phyloP scores from a whole-genome alignment of 2,329 filamentous ascomycete species.

The Fusarium nurragi region DNA sequence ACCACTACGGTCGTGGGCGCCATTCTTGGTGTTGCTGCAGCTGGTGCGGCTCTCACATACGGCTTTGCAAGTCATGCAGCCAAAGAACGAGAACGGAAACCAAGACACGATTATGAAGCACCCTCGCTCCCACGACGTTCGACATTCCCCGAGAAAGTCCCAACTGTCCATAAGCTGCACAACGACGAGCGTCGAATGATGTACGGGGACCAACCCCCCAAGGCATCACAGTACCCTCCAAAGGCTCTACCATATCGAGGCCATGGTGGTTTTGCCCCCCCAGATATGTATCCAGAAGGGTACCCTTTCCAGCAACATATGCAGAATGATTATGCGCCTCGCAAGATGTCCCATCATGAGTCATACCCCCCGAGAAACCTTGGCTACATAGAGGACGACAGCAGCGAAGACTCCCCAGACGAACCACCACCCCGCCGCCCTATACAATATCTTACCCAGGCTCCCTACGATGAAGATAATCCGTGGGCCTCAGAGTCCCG shows the following conservation, averaged over 20 bases:
- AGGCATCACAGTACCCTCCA: conserved; percentile 28
- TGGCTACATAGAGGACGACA: conserved; percentile 43
- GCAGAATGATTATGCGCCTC: conserved; percentile 35
- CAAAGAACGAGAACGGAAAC: conserved; percentile 56
- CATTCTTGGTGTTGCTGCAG: conserved; percentile 82
- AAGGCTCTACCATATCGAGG: conserved; percentile 38
- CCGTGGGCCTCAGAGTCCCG: conserved; percentile 21
- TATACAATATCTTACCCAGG: conserved; percentile 40
- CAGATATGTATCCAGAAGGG: conserved; percentile 37
- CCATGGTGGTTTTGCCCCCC: conserved; percentile 33
- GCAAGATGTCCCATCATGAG: conserved; percentile 38
- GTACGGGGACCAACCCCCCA: conserved; percentile 35
- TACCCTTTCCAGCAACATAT: conserved; percentile 35
- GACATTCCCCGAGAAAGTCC: conserved; percentile 57
- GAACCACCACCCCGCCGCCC: conserved; percentile 24
- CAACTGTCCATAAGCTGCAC: conserved; percentile 40
- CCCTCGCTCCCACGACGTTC: conserved; percentile 55
- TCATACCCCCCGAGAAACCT: conserved; percentile 37
- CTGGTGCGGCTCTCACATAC: conserved; percentile 72
- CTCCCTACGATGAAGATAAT: conserved; percentile 35
- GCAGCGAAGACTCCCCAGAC: conserved; percentile 40
- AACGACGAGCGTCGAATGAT: conserved; percentile 32
- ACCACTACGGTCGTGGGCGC: conserved; percentile 77
- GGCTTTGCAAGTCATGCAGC: conserved; percentile 66
- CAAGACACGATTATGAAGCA: conserved; percentile 54